These are phyloP conservation scores for Hura crepitans DNA, from an alignment of 441 rosid species.

Conservation along the genomic window DNA sequence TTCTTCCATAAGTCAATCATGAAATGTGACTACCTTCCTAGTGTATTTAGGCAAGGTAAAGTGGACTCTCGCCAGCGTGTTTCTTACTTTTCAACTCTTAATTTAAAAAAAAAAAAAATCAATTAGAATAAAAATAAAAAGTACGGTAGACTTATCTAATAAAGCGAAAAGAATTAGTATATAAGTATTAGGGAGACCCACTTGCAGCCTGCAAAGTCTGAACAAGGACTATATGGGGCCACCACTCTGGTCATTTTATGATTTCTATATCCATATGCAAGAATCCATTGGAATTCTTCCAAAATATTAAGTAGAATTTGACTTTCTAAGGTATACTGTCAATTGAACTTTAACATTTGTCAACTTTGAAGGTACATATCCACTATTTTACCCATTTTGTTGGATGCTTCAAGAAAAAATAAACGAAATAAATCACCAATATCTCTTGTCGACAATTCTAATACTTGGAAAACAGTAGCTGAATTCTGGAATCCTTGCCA, in stretches of 20 bases:
- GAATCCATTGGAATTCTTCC: constrained; percentile 16
- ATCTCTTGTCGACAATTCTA: not conserved
- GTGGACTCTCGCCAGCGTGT: too few relatives aligned
- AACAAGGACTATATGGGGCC: constrained; percentile 15
- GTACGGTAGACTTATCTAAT: too few relatives aligned
- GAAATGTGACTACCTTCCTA: constrained; percentile 26
- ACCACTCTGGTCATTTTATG: not conserved
- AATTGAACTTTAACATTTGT: constrained; percentile 25
- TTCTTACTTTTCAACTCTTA: too few relatives aligned
- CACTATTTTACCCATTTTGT: constrained; percentile 25
- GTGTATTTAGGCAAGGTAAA: constrained; percentile 29
- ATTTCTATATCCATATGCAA: constrained; percentile 9
- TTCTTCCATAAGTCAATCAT: constrained; percentile 29
- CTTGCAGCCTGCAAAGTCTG: constrained; percentile 8
- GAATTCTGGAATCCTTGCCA: too few relatives aligned
- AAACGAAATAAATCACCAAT: constrained; percentile 18
- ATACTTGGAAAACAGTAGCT: too few relatives aligned
- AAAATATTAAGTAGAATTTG: constrained; percentile 33
- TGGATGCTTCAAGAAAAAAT: constrained; percentile 13
- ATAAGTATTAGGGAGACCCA: constrained; percentile 18
- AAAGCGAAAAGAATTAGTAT: too few relatives aligned
- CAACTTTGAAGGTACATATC: constrained; percentile 33
- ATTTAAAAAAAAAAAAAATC: too few relatives aligned
- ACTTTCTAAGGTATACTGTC: constrained; percentile 27
- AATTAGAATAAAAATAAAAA: too few relatives aligned